These are phyloP conservation scores for Aspergillus funiculosus DNA, from an alignment of 495 filamentous ascomycete species.

Conservation along the genomic window DNA sequence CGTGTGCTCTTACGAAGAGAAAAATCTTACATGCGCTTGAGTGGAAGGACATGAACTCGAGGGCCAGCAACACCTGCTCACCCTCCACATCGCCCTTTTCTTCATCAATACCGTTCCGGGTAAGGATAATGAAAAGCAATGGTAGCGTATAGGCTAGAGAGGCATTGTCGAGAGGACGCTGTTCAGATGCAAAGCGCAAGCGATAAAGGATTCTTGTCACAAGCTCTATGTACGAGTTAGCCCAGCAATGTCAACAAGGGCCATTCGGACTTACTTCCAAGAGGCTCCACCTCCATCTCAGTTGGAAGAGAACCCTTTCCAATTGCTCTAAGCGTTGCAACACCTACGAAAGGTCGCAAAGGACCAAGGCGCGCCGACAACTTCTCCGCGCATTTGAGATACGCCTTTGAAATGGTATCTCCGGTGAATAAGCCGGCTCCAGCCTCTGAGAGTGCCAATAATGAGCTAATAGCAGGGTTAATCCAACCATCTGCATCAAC, in stretches of 20 bases:
- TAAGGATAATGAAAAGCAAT: conserved; percentile 67
- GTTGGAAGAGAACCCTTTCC: conserved; percentile 65
- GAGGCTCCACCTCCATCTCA: conserved; percentile 66
- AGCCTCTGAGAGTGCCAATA: conserved; percentile 66
- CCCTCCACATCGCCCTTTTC: conserved; percentile 61
- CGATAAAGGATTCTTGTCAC: conserved; percentile 87
- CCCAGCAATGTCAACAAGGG: neutral
- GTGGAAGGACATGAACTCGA: conserved; percentile 90
- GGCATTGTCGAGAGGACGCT: conserved; percentile 80
- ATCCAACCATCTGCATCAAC: conserved; percentile 84
- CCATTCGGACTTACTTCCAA: conserved; percentile 46
- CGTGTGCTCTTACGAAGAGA: neutral
- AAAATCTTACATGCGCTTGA: conserved; percentile 55
- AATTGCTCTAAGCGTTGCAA: conserved; percentile 75
- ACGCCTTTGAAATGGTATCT: conserved; percentile 70
- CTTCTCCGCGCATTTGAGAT: conserved; percentile 67
- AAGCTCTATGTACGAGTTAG: conserved; percentile 47
- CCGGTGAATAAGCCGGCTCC: conserved; percentile 78
- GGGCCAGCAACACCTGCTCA: conserved; percentile 81
- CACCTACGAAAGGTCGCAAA: conserved; percentile 73
- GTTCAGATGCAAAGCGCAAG: conserved; percentile 82
- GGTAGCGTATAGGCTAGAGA: conserved; percentile 85
- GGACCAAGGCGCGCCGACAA: conserved; percentile 69
- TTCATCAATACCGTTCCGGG: conserved; percentile 69
- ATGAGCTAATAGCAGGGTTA: conserved; percentile 61